Conservation (phyloP, 441 rosid genomes). For the Sinapis alba region DNA sequence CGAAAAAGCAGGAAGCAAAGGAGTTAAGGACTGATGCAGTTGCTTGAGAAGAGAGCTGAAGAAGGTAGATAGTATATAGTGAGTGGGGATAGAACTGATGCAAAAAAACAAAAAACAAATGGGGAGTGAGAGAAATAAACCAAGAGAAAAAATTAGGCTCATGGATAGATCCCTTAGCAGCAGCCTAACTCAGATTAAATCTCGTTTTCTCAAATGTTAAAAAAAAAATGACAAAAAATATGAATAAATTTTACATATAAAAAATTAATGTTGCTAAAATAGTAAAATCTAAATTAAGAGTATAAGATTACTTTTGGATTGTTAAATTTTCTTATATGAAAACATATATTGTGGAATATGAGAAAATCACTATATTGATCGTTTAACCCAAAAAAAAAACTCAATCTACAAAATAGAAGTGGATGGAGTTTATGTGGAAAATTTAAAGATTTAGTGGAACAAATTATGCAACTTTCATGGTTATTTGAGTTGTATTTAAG, state of each 20-base stretch:
- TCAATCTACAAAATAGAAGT: neutral
- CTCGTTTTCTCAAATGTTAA: neutral
- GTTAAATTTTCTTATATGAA: neutral
- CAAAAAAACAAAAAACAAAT: conserved; percentile 63
- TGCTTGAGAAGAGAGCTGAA: conserved; percentile 52
- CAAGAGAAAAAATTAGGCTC: conserved; percentile 65
- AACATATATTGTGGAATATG: neutral
- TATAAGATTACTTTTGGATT: neutral
- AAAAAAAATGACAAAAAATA: neutral
- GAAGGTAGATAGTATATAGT: conserved; percentile 50
- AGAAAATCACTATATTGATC: neutral
- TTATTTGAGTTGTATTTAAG: neutral
- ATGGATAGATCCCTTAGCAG: conserved; percentile 58
- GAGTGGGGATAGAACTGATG: conserved; percentile 79
- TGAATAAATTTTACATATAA: neutral
- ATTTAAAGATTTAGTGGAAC: neutral
- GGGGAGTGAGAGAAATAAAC: conserved; percentile 60
- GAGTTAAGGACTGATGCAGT: conserved; percentile 70
- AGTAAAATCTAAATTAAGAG: neutral
- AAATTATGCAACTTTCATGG: neutral
- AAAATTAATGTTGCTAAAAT: neutral
- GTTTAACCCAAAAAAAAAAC: too few species aligned
- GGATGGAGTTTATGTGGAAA: neutral
- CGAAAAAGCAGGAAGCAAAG: conserved; percentile 64
- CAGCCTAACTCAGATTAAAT: conserved; percentile 6